These are phyloP conservation scores for Botrytis cinerea DNA, from an alignment of 2,329 filamentous ascomycete species.

Conservation along the genomic window DNA sequence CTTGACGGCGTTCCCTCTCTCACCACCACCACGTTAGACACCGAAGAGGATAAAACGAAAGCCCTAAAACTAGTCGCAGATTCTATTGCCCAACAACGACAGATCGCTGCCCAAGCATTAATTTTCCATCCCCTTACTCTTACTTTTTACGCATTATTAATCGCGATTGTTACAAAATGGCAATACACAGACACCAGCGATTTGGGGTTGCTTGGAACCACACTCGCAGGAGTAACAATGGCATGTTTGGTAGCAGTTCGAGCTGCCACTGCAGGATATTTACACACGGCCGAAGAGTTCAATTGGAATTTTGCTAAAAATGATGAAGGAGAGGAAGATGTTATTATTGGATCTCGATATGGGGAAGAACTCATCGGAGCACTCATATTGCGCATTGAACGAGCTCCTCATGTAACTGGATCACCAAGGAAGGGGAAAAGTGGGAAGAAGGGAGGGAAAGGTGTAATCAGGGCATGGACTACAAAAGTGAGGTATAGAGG, in stretches of 20 bases:
- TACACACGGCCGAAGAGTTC: slow-evolving; percentile 37
- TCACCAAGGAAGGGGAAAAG: slow-evolving; percentile 35
- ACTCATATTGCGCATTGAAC: slow-evolving; percentile 66
- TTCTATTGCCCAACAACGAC: slow-evolving; percentile 79
- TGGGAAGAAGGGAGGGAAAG: slow-evolving; percentile 58
- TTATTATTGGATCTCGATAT: slow-evolving; percentile 66
- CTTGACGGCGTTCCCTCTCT: slow-evolving; percentile 61
- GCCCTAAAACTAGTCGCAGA: slow-evolving; percentile 76
- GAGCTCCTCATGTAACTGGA: slow-evolving; percentile 34
- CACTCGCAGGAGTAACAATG: slow-evolving; percentile 63
- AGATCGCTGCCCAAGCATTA: slow-evolving; percentile 46
- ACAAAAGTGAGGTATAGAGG: slow-evolving; percentile 68
- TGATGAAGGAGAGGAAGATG: slow-evolving; percentile 49
- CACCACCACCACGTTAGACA: slow-evolving; percentile 58
- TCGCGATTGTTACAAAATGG: slow-evolving; percentile 50
- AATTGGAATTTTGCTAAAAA: slow-evolving; percentile 37
- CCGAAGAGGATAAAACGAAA: slow-evolving; percentile 61
- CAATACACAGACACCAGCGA: slow-evolving; percentile 49
- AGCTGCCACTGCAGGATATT: slow-evolving; percentile 61
- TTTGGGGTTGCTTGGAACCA: slow-evolving; percentile 56
- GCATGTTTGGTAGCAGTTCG: slow-evolving; percentile 62
- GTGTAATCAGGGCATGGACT: slow-evolving; percentile 81
- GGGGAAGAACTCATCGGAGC: slow-evolving; percentile 71
- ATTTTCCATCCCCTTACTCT: slow-evolving; percentile 56
- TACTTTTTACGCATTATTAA: slow-evolving; percentile 48